Evolutionary conservation across 108 stramenopile species (phyloP).

Genomic region (Skeletonema menzelii): DNA sequence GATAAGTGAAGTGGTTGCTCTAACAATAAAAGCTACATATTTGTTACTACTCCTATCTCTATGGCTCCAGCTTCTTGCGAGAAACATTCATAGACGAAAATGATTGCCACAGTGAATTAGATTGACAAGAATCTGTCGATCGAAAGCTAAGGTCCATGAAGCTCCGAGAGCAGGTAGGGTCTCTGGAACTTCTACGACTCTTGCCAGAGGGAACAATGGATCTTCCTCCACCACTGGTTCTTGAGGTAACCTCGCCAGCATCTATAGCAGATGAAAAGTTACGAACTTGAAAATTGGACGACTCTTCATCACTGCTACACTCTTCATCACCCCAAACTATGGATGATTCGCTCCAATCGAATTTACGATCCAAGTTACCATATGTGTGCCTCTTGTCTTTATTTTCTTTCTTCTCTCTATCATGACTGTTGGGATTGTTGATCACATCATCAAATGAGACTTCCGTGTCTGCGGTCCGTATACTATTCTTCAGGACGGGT

Average conservation of each 20-base stretch:
- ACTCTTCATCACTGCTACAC: conserved; percentile 1
- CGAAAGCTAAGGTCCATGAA: not conserved
- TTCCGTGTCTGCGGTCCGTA: not conserved
- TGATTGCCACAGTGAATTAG: not conserved
- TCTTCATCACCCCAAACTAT: not conserved
- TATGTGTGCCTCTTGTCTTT: not conserved
- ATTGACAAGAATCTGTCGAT: not conserved
- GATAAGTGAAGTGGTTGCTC: too few relatives aligned
- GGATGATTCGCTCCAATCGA: conserved; percentile 1
- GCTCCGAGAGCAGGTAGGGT: not conserved
- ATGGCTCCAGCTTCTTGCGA: not conserved
- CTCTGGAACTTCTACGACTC: not conserved
- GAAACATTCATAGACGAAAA: not conserved
- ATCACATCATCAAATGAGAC: not conserved
- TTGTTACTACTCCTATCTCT: not conserved
- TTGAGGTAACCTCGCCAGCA: not conserved
- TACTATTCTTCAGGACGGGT: not conserved
- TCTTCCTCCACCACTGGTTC: not conserved
- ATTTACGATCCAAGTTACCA: not conserved
- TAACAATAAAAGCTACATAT: not conserved
- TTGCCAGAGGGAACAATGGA: not conserved
- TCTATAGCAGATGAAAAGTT: not conserved
- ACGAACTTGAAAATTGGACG: not conserved
- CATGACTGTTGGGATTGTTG: not conserved
- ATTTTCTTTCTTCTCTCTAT: not conserved